These are phyloP conservation scores for Ophiostoma montium DNA, from an alignment of 2,329 filamentous ascomycete genomes.

Conservation along the genomic window DNA sequence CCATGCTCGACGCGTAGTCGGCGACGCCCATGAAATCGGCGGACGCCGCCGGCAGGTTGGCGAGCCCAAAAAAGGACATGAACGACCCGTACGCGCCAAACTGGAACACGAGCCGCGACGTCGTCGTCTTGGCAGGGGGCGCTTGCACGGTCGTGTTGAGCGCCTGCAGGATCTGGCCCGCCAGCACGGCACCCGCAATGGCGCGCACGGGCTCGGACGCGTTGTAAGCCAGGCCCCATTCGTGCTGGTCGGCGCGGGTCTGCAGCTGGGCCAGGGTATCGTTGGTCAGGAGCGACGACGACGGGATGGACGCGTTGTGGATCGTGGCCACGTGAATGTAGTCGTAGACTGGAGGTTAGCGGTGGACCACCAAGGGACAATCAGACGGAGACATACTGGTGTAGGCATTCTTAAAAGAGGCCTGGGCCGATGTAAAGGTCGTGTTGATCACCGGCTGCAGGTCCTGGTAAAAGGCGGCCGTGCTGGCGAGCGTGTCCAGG, in stretches of 20 bases:
- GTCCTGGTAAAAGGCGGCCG: conserved; percentile 44
- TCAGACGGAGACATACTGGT: conserved; percentile 31
- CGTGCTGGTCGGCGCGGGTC: conserved; percentile 63
- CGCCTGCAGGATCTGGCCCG: conserved; percentile 37
- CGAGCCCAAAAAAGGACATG: conserved; percentile 48
- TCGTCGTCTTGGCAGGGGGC: conserved; percentile 16
- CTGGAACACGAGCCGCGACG: conserved; percentile 34
- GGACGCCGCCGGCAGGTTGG: conserved; percentile 35
- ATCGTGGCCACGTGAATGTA: conserved; percentile 45
- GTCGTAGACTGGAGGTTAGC: conserved; percentile 35
- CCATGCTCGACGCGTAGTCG: conserved; percentile 74
- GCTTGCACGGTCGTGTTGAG: conserved; percentile 35
- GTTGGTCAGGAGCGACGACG: conserved; percentile 42
- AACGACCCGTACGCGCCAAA: conserved; percentile 49
- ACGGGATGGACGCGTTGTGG: conserved; percentile 47
- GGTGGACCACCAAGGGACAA: neutral
- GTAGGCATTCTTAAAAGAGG: conserved; percentile 46
- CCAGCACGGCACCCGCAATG: conserved; percentile 43
- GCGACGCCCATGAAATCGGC: conserved; percentile 59
- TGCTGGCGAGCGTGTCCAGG: conserved; percentile 28
- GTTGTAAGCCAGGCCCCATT: conserved; percentile 77
- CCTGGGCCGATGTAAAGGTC: conserved; percentile 30
- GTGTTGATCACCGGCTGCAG: conserved; percentile 41
- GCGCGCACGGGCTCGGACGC: conserved; percentile 49
- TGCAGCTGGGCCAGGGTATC: conserved; percentile 48